These are phyloP conservation scores for Isoetes taiwanensis DNA, from an alignment of 75 land plant species.

Conservation along the genomic window DNA sequence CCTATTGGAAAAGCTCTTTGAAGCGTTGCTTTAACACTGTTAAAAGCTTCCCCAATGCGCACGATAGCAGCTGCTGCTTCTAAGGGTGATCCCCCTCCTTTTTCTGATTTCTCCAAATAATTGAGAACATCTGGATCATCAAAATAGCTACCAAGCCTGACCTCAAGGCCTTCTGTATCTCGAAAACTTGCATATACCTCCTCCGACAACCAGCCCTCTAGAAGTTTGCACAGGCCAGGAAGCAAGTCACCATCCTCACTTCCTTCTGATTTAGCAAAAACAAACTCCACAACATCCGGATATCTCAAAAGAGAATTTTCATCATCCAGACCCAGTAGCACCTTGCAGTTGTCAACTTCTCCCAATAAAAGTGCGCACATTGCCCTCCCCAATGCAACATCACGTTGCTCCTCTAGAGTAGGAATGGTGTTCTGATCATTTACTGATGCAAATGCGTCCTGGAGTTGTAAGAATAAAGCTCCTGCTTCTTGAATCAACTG, in stretches of 20 bases:
- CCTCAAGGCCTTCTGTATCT: slow-evolving; percentile 49
- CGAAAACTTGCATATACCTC: slow-evolving; percentile 77
- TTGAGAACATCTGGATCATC: slow-evolving; percentile 72
- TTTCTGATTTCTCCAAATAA: slow-evolving; percentile 65
- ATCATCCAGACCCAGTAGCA: slow-evolving; percentile 72
- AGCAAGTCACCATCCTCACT: slow-evolving; percentile 48
- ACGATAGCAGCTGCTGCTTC: slow-evolving; percentile 88
- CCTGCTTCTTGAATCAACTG: slow-evolving; percentile 67
- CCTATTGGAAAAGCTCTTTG: slow-evolving; percentile 63
- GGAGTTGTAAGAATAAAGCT: slow-evolving; percentile 59
- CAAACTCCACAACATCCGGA: slow-evolving; percentile 53
- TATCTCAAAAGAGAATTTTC: slow-evolving; percentile 55
- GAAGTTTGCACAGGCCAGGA: slow-evolving; percentile 74
- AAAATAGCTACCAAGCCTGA: slow-evolving; percentile 71
- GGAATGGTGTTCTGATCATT: slow-evolving; percentile 3
- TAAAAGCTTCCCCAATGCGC: slow-evolving; percentile 68
- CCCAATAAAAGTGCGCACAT: slow-evolving; percentile 73
- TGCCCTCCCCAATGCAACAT: slow-evolving; percentile 67
- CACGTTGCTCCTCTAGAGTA: slow-evolving; percentile 27
- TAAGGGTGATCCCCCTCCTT: slow-evolving; percentile 48
- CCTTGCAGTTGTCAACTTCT: slow-evolving; percentile 64
- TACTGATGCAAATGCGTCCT: slow-evolving; percentile 37
- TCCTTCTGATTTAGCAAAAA: slow-evolving; percentile 48
- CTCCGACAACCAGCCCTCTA: slow-evolving; percentile 82
- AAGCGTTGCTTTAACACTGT: slow-evolving; percentile 56